Evolutionary conservation across 768 basidiomycete species (phyloP).

Genomic region (Amanita jacksonii): DNA sequence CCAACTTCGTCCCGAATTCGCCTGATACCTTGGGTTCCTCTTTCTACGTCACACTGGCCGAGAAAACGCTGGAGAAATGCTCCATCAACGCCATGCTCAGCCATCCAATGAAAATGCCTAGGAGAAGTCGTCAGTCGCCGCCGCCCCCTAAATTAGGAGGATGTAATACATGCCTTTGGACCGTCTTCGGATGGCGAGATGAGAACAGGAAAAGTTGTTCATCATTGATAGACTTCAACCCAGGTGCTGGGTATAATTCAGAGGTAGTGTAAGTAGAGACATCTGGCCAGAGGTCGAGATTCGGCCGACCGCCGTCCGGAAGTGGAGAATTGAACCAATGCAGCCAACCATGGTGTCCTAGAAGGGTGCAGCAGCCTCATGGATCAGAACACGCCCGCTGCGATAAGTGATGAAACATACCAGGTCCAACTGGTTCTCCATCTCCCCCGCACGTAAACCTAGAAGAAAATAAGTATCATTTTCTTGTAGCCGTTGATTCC

Average conservation of each 20-base stretch:
- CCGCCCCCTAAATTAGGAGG: no score
- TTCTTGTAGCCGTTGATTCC: neutral
- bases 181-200: conserved; percentile 66
- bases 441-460: conserved; percentile 72
- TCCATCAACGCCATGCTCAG: conserved; percentile 69
- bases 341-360: conserved; percentile 77
- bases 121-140: no score
- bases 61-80: conserved; percentile 76
- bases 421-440: conserved; percentile 56
- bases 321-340: conserved; percentile 76
- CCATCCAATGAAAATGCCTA: conserved; percentile 81
- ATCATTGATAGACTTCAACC: conserved; percentile 46
- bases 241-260: conserved; percentile 63
- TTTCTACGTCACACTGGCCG: conserved; percentile 52
- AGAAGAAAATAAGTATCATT: conserved; percentile 1
- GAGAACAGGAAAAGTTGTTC: conserved; percentile 68
- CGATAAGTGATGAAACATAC: conserved; percentile 17
- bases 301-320: conserved; percentile 58
- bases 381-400: neutral
- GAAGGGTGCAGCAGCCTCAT: neutral
- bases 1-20: conserved; percentile 66
- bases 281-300: conserved; percentile 76
- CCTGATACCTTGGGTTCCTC: conserved; percentile 45
- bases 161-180: conserved; percentile 33
- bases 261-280: conserved; percentile 58